Percentiles rank a stretch among this genome's conserved stretches.
These are phyloP conservation scores for Lentinus polychrous DNA, from an alignment of 1,284 basidiomycete genomes.

Conservation along the genomic window DNA sequence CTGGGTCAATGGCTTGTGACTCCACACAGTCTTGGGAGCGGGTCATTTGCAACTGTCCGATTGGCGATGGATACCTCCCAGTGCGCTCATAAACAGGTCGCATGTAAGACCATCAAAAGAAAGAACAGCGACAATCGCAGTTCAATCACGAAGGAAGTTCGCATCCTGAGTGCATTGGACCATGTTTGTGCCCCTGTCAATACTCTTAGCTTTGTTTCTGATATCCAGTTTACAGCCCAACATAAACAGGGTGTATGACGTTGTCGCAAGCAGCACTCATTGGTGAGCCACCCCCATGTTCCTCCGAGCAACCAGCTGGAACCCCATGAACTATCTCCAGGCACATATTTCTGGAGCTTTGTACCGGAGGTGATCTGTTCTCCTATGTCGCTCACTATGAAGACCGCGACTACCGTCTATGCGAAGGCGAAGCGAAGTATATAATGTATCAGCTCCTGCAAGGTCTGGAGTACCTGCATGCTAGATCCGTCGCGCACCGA, in stretches of 20 bases:
- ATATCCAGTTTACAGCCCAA: constrained; percentile 60
- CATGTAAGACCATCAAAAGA: constrained; percentile 73
- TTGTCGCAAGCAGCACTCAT: constrained; percentile 55
- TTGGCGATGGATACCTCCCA: constrained; percentile 54
- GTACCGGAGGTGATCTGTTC: constrained; percentile 75
- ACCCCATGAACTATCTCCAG: constrained; percentile 25
- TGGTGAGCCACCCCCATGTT: constrained; percentile 37
- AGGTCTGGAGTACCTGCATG: constrained; percentile 71
- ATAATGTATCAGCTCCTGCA: constrained; percentile 75
- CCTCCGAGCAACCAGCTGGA: not conserved
- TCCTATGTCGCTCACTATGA: constrained; percentile 66
- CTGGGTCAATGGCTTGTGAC: constrained; percentile 64
- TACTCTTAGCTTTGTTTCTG: not conserved
- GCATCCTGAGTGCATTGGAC: constrained; percentile 57
- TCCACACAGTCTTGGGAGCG: constrained; percentile 69
- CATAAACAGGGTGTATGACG: constrained; percentile 70
- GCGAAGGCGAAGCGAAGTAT: constrained; percentile 78
- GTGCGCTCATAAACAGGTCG: constrained; percentile 61
- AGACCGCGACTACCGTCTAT: constrained; percentile 43
- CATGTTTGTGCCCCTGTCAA: constrained; percentile 50
- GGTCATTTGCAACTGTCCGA: constrained; percentile 77
- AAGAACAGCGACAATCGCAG: constrained; percentile 48
- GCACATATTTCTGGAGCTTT: constrained; percentile 71
- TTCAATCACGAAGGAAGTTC: constrained; percentile 70
- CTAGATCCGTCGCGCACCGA: constrained; percentile 71